Conservation (phyloP, 805 yeast species). For the Metschnikowia lochheadii region DNA sequence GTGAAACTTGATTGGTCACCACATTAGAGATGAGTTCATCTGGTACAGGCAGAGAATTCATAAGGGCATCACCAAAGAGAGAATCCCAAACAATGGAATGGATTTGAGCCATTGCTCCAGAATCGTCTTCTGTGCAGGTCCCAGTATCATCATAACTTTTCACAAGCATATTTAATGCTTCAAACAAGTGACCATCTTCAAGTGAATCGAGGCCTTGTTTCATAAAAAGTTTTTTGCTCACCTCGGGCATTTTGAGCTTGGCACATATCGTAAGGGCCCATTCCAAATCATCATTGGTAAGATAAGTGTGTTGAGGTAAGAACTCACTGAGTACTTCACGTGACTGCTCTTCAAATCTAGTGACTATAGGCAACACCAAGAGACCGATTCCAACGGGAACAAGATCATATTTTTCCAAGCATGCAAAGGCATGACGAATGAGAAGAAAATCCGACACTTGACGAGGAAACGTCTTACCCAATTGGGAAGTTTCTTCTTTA, state of each 20-base stretch:
- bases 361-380: conserved; percentile 36
- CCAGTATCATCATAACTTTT: conserved; percentile 49
- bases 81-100: conserved; percentile 54
- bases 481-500: too few relatives aligned
- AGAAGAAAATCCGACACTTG: conserved; percentile 52
- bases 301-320: conserved; percentile 56
- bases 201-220: conserved; percentile 45
- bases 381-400: conserved; percentile 72
- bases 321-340: conserved; percentile 47
- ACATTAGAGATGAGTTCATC: conserved; percentile 54
- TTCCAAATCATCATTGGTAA: conserved; percentile 72
- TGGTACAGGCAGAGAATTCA: conserved; percentile 50
- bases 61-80: conserved; percentile 56
- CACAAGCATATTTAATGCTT: conserved; percentile 60
- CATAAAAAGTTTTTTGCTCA: conserved; percentile 53
- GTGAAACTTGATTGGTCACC: conserved; percentile 33
- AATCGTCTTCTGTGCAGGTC: conserved; percentile 13
- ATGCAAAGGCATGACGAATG: conserved; percentile 51
- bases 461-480: neutral
- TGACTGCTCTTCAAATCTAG: conserved; percentile 24
- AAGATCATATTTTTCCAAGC: conserved; percentile 47
- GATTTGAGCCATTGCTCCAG: conserved; percentile 40
- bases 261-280: conserved; percentile 77
- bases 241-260: conserved; percentile 53
- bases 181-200: conserved; percentile 53